Percentiles rank a stretch among this genome's conserved stretches.
These are phyloP conservation scores for Dothiorella sarmentorum DNA, from an alignment of 2,329 filamentous ascomycete species.

Conservation along the genomic window DNA sequence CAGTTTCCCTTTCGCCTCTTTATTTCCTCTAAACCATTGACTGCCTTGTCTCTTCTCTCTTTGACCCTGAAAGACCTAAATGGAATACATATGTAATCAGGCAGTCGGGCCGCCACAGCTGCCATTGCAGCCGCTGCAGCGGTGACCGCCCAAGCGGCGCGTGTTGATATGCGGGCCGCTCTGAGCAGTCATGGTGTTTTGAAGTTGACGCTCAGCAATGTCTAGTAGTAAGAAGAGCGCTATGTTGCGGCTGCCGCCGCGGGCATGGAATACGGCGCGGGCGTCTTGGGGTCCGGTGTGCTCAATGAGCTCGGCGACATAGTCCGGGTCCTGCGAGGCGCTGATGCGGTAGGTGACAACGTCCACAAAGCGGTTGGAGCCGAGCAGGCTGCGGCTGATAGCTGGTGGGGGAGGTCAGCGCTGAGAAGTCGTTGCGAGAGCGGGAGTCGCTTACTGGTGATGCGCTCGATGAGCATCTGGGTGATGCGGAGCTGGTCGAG, in stretches of 20 bases:
- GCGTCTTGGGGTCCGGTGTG: not conserved
- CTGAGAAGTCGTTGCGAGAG: not conserved
- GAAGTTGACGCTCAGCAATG: constrained; percentile 2
- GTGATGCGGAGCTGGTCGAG: not conserved
- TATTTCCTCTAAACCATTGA: too few species aligned
- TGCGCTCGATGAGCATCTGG: not conserved
- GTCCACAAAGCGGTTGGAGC: constrained; percentile 2
- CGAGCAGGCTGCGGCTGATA: not conserved
- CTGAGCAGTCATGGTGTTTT: not conserved
- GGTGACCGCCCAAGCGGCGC: not conserved
- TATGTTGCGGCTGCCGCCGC: not conserved
- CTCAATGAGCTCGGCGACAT: constrained; percentile 7
- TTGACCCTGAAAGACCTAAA: too few species aligned
- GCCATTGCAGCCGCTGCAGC: not conserved
- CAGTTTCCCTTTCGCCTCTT: too few species aligned
- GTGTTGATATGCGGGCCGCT: not conserved
- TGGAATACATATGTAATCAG: too few species aligned
- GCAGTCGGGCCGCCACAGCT: not conserved
- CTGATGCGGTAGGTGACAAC: constrained; percentile 4
- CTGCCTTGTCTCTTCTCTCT: too few species aligned
- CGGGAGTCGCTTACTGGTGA: not conserved
- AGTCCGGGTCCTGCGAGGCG: not conserved
- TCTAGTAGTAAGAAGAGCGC: constrained; percentile 6
- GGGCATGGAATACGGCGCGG: not conserved
- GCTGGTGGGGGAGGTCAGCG: not conserved